Conservation (phyloP, 2,329 filamentous ascomycete species). For the Penicillium sp. region DNA sequence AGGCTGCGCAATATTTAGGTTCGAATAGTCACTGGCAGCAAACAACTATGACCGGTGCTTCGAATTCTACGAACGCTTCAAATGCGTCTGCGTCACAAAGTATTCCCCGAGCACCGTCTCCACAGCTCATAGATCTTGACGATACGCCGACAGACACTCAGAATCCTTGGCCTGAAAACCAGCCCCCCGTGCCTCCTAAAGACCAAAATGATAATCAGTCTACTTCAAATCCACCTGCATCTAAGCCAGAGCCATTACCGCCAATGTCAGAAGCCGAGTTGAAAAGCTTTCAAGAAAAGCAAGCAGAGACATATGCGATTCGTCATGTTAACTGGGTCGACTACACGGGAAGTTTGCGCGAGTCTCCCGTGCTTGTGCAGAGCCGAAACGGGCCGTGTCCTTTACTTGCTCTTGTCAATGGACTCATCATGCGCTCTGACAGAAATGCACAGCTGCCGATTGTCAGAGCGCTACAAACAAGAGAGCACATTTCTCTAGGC, state of each 20-base stretch:
- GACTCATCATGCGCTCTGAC: slow-evolving; percentile 77
- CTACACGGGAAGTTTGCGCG: slow-evolving; percentile 58
- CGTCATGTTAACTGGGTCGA: slow-evolving; percentile 88
- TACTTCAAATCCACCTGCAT: background rate
- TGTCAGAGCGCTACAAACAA: slow-evolving; percentile 69
- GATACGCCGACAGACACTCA: slow-evolving; percentile 5
- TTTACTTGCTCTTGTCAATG: slow-evolving; percentile 87
- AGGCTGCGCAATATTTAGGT: slow-evolving; percentile 2
- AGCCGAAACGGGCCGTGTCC: slow-evolving; percentile 95
- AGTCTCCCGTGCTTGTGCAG: slow-evolving; percentile 85
- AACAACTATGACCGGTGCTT: slow-evolving; percentile 4
- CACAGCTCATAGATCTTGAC: slow-evolving; percentile 11
- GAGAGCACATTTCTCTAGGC: slow-evolving; percentile 84
- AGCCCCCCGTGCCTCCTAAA: background rate
- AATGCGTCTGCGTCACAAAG: slow-evolving; percentile 3
- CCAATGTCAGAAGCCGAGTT: slow-evolving; percentile 28
- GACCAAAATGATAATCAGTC: background rate
- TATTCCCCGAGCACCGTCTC: background rate
- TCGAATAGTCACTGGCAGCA: slow-evolving; percentile 9
- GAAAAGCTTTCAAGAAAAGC: slow-evolving; percentile 40
- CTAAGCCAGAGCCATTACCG: slow-evolving; percentile 4
- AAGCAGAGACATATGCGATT: slow-evolving; percentile 81
- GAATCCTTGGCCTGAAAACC: slow-evolving; percentile 10
- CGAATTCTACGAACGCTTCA: slow-evolving; percentile 1
- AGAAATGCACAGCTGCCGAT: slow-evolving; percentile 64